A percentile compares a stretch with the other conserved stretches of the same genome.
Conservation (phyloP, 352 stramenopile species). For the Phytophthora constricta region DNA sequence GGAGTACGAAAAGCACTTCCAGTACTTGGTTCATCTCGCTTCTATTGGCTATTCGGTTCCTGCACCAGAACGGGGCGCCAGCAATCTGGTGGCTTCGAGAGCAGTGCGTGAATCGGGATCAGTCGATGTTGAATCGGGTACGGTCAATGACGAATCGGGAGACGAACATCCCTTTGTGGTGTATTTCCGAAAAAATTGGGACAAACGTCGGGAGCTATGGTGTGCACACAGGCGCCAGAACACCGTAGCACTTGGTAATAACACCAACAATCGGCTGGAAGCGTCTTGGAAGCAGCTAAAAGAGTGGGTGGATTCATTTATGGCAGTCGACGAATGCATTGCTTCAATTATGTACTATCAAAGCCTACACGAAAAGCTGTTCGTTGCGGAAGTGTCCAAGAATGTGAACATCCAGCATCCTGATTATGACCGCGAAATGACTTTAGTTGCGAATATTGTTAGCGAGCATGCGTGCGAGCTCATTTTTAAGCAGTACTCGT, state of each 20-base stretch:
- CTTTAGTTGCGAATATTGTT: constrained; percentile 12
- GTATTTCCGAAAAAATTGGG: constrained; percentile 34
- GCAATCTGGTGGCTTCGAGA: too few species aligned
- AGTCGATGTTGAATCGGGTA: background rate
- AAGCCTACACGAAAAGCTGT: constrained; percentile 18
- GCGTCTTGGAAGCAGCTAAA: constrained; percentile 34
- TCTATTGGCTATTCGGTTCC: background rate
- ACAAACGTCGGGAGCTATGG: constrained; percentile 19
- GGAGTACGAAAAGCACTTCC: constrained; percentile 1
- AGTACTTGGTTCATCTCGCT: constrained; percentile 1
- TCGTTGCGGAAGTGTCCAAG: constrained; percentile 12
- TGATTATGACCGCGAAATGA: constrained; percentile 22
- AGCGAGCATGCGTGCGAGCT: constrained; percentile 30
- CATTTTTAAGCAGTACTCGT: constrained; percentile 19
- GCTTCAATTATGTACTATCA: constrained; percentile 21
- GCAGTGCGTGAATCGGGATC: background rate
- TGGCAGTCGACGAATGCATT: constrained; percentile 25
- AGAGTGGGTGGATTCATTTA: constrained; percentile 16
- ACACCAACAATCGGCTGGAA: constrained; percentile 35
- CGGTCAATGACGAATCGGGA: background rate
- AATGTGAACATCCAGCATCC: background rate
- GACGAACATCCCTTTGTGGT: constrained; percentile 13
- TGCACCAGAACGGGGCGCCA: background rate
- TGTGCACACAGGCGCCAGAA: constrained; percentile 19
- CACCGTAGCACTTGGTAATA: constrained; percentile 14